These are phyloP conservation scores for Gentiana dahurica DNA, from an alignment of 257 asterid genomes.

Conservation along the genomic window DNA sequence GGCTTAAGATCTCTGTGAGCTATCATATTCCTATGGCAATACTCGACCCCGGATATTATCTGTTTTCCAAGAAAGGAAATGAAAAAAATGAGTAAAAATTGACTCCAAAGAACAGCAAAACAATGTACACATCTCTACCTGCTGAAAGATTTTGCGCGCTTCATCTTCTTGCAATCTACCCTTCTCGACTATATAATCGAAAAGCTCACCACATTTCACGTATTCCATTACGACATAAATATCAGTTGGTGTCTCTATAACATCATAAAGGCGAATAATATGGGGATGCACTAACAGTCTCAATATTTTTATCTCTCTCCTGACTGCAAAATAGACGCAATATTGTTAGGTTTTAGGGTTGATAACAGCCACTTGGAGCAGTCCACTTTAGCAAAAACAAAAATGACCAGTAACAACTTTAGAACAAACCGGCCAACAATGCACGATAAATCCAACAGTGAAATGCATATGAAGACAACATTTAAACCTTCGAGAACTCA, in stretches of 20 bases:
- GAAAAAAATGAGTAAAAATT: too few species aligned
- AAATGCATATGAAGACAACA: too few species aligned
- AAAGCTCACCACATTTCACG: conserved; percentile 83
- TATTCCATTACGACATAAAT: conserved; percentile 89
- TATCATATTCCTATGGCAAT: conserved; percentile 94
- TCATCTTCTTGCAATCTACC: conserved; percentile 85
- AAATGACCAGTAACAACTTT: too few species aligned
- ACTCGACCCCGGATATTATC: conserved; percentile 95
- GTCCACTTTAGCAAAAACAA: too few species aligned
- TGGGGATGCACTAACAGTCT: conserved; percentile 91
- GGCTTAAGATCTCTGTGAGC: conserved; percentile 96
- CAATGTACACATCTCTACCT: conserved; percentile 33
- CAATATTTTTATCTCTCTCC: conserved; percentile 86
- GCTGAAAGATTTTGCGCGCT: conserved; percentile 83
- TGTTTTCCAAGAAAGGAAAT: conserved; percentile 24
- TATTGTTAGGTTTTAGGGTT: too few species aligned
- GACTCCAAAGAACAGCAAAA: too few species aligned
- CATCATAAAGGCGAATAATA: conserved; percentile 94
- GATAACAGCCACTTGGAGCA: too few species aligned
- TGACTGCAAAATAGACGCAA: conserved; percentile 43
- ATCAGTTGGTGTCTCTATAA: conserved; percentile 77
- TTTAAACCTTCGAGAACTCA: too few species aligned
- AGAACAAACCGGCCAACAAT: too few species aligned
- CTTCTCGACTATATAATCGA: conserved; percentile 94
- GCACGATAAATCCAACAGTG: too few species aligned